Evolutionary conservation across 139 green algal genomes (phyloP), one percentile per base, ranked within the genome.

Genomic region (Nannochloris sp.): DNA sequence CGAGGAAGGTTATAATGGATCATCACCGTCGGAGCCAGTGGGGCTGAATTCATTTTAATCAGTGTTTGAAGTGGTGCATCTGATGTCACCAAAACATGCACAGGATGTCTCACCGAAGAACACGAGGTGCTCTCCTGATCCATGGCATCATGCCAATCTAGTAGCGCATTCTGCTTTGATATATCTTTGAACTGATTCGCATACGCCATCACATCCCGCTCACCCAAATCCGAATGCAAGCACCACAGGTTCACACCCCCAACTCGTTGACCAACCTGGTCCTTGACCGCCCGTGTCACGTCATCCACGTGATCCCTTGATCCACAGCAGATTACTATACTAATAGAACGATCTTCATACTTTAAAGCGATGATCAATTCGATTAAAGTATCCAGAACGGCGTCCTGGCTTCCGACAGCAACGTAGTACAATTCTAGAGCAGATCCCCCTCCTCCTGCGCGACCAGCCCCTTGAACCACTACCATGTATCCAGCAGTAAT

Each of bases 391-490:
- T 59, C 62, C 62, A 75, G 27, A 8, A 71, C 71, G 40, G 60
- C 67, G 24, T 65, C 69, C 12, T 37, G 8, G 2, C 43, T 68
- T 25, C 62, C 61, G 3, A 75, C 69, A 14, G 69, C 69, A 11
- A 75, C 61, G 51, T 75, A 75, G 12, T 57, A 75, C 29, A 72
- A 60, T 24, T 66, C 40, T 14, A 72, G 44, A n/a, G 62, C 23
- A 19, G 23, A 53, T 7, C 16, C 15, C 0, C n/a, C 46, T 53
- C n/a, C 46, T 25, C 46, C 46, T 53, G 8, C 46, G 34, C 34
- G 34, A 40, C 34, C 8, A 5, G 34, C 34, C 34, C 34, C 34
- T 40, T 40, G 5, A 40, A 40, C 2, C 34, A 40, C 34, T 11
- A 40, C 34, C 34, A 40, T 40, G 27, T 29, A 29, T 29, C 4